Conservation (phyloP, 768 basidiomycete genomes). For the Kwoniella sp. region DNA sequence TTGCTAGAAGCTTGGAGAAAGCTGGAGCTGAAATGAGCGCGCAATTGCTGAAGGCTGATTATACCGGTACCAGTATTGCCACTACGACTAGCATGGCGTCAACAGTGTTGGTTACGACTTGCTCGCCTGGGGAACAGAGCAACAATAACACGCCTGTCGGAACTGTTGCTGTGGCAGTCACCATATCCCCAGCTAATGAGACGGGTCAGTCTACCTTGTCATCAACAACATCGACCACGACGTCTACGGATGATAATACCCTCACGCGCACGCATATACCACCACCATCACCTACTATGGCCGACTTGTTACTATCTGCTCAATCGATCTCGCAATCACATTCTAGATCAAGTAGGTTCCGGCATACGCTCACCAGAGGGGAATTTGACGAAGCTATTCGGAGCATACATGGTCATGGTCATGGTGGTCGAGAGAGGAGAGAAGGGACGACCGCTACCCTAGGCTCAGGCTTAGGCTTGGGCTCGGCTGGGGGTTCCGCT, state of each 20-base stretch:
- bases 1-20: slow-evolving; percentile 42
- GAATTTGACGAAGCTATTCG: slow-evolving; percentile 82
- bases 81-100: neutral
- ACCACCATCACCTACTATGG: neutral
- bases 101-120: too few relatives aligned
- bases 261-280: neutral
- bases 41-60: slow-evolving; percentile 63
- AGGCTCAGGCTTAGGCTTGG: neutral
- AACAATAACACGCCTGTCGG: neutral
- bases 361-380: slow-evolving; percentile 67
- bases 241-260: neutral
- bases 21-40: slow-evolving; percentile 49
- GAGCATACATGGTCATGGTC: slow-evolving; percentile 59
- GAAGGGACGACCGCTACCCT: slow-evolving; percentile 57
- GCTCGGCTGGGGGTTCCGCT: neutral
- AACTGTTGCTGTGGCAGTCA: neutral
- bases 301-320: neutral
- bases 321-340: neutral
- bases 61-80: slow-evolving; percentile 4
- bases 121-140: too few relatives aligned
- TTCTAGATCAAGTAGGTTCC: neutral
- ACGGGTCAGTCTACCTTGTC: neutral
- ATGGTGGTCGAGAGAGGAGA: slow-evolving; percentile 48
- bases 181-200: neutral
- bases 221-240: too few relatives aligned